Conservation (phyloP, 495 filamentous ascomycete genomes). For the Penicillium manginii region DNA sequence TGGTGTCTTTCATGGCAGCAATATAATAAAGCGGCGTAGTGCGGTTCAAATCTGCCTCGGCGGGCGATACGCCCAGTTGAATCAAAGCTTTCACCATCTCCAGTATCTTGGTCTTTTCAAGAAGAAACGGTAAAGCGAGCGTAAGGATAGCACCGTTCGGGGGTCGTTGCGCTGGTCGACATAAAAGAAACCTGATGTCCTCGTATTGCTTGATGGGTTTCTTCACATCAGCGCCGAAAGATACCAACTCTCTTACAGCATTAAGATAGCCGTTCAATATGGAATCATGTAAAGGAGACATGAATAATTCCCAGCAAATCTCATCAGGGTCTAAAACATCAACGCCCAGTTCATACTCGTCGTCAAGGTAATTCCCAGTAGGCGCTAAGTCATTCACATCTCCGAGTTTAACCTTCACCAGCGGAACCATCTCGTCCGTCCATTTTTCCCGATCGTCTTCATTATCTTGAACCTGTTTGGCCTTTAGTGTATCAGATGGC, state of each 20-base stretch:
- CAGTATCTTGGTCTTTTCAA: neutral
- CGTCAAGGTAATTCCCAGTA: neutral
- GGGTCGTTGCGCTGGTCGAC: neutral
- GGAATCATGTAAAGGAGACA: neutral
- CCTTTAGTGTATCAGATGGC: neutral
- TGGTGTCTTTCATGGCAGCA: conserved; percentile 1
- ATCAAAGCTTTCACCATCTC: neutral
- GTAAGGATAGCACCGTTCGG: neutral
- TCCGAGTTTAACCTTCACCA: neutral
- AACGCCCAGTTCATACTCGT: neutral
- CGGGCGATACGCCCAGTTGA: neutral
- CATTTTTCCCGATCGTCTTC: neutral
- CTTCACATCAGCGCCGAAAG: conserved; percentile 1
- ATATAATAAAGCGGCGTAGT: neutral
- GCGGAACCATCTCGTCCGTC: neutral
- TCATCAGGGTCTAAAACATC: neutral
- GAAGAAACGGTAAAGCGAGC: neutral
- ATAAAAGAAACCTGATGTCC: neutral
- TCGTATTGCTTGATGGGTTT: neutral
- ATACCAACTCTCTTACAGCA: conserved; percentile 4
- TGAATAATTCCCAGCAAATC: neutral
- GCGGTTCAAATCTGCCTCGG: conserved; percentile 1
- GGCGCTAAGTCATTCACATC: conserved; percentile 1
- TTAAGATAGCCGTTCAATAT: neutral
- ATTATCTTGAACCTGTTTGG: neutral